Base-by-base conservation (phyloP, 2,329 filamentous ascomycete genomes). In the Thelonectria olida region DNA sequence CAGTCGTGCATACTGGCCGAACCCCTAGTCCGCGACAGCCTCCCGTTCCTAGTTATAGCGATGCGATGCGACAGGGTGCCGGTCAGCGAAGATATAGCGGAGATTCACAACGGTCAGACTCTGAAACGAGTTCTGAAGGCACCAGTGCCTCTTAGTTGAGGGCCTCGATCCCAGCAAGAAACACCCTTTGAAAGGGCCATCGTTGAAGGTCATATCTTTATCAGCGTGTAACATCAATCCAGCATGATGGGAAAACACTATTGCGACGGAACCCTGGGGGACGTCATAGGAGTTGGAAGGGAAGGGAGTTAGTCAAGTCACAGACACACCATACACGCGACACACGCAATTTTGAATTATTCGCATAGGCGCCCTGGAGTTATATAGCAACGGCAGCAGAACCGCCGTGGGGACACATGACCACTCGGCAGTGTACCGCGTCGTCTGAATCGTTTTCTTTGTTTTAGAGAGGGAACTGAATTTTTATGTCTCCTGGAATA, bases 1-100 rank as follows among this genome's bases (percentile, higher is more conserved):
- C 82, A 4, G 65, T 72, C 7, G 53, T 69, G 10, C 62, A 74
- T 51, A 44, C 68, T 25, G 50, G 71, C 15, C 65, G 72, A 62
- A 62, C 64, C 58, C 41, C 69, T 17, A 63, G 56, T 22, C 62
- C 66, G 51, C 67, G 67, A 28, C 66, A 73, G 25, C 90, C 92
- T 22, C 92, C 92, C 1, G 93, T 96, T 65, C 92, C 92, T 2
- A 94, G 88, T 70, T 96, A 96, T 74, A 92, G 89, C 74, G 92
- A 92, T 61, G 92, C 92, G 2, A 83, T 93, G 41, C 79, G 80
- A 57, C 82, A 86, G 66, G 84, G 84, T 10, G 75, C 75, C 25
- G 69, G 74, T 22, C 62, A 65, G 28, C 65, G 72, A 31, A 69
- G 64, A 27, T 62, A 68, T 41, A 73, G 68, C 54, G 65, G 65